Percentiles rank a stretch among this genome's conserved stretches.
Evolutionary conservation across 805 yeast genomes (phyloP).

Genomic region (Sugiyamaella marilandica): DNA sequence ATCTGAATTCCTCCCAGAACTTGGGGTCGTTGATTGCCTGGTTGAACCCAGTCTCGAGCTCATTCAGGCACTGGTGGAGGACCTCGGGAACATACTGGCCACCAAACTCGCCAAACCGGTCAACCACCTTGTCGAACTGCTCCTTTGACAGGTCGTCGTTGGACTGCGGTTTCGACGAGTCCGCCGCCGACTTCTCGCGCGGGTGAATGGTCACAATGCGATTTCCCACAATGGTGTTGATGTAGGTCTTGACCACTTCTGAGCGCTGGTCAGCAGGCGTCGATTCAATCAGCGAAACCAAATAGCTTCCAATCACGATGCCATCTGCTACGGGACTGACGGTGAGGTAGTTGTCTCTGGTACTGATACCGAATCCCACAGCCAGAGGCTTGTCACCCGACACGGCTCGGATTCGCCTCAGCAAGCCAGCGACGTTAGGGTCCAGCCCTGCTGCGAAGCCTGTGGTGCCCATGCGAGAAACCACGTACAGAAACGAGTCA

Average conservation of each 20-base stretch:
- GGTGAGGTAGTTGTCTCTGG: slow-evolving; percentile 78
- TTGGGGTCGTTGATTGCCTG: slow-evolving; percentile 80
- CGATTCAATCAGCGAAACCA: slow-evolving; percentile 65
- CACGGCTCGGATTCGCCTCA: slow-evolving; percentile 67
- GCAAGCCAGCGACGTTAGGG: slow-evolving; percentile 58
- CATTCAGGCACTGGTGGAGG: slow-evolving; percentile 81
- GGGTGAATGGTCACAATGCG: slow-evolving; percentile 22
- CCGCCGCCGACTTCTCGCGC: neutral
- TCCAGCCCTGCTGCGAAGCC: slow-evolving; percentile 74
- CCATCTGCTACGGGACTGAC: slow-evolving; percentile 88
- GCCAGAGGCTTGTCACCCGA: slow-evolving; percentile 80
- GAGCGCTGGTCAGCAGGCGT: slow-evolving; percentile 51
- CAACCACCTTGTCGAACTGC: slow-evolving; percentile 24
- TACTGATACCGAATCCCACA: slow-evolving; percentile 95
- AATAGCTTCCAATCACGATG: slow-evolving; percentile 90
- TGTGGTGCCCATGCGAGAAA: slow-evolving; percentile 96
- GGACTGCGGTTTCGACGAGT: slow-evolving; percentile 25
- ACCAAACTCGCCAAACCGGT: slow-evolving; percentile 91
- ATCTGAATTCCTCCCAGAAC: slow-evolving; percentile 89
- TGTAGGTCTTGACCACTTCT: slow-evolving; percentile 60
- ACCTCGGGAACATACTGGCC: slow-evolving; percentile 99
- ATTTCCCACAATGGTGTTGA: slow-evolving; percentile 61
- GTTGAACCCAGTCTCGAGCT: slow-evolving; percentile 84
- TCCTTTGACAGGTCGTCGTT: slow-evolving; percentile 21
- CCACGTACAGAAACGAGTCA: slow-evolving; percentile 93